A percentile compares a stretch with the other conserved stretches of the same genome.
Evolutionary conservation across 345 rosid genomes (phyloP).

Genomic region (Pistacia atlantica): DNA sequence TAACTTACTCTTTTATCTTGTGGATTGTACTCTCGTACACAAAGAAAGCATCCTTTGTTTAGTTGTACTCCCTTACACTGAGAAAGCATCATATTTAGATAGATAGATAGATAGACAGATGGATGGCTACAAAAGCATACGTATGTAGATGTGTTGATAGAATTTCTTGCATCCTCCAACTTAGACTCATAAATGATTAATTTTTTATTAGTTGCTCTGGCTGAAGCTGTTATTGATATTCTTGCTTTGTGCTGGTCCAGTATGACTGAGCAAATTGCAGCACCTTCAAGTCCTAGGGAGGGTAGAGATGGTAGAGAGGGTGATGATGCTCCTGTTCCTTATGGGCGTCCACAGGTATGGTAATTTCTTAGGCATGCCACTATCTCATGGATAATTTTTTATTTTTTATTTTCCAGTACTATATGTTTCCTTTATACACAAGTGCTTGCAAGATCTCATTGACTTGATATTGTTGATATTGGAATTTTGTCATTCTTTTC

Average conservation of each 20-base stretch:
- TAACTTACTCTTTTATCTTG: conserved; percentile 2
- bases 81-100: not conserved
- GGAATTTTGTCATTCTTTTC: not conserved
- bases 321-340: conserved; percentile 59
- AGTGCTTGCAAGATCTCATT: conserved; percentile 1
- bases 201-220: not conserved
- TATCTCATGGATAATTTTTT: conserved; percentile 5
- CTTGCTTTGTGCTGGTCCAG: conserved; percentile 51
- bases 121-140: not conserved
- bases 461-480: not conserved
- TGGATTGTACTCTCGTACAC: not conserved
- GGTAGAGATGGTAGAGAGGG: conserved; percentile 90
- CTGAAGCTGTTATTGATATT: conserved; percentile 11
- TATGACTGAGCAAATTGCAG: conserved; percentile 87
- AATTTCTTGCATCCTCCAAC: not conserved
- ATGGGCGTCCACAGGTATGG: conserved; percentile 66
- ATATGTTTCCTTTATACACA: not conserved
- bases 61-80: not conserved
- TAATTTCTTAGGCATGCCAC: conserved; percentile 16
- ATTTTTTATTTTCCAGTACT: conserved; percentile 8
- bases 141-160: not conserved
- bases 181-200: not conserved
- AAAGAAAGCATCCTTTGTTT: not conserved
- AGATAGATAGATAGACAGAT: not conserved
- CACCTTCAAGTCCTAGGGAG: conserved; percentile 93